Base-by-base conservation (phyloP, 2,329 filamentous ascomycete species). In the Magnaporthiopsis rhizophila region DNA sequence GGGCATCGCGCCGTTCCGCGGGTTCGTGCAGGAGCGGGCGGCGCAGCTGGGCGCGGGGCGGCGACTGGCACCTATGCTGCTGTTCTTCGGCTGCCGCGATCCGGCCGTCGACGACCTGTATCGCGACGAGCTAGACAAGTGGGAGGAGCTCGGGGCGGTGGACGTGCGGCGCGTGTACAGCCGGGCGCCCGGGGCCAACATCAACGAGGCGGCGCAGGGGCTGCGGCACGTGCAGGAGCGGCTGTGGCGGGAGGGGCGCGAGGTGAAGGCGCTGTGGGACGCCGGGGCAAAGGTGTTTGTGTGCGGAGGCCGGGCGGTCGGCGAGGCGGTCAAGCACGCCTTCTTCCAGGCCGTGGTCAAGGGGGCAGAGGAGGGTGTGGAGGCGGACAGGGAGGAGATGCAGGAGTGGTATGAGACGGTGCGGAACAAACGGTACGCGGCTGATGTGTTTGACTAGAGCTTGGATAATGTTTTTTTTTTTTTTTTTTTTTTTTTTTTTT, bases 61-160 rank as follows among this genome's bases (percentile, higher is more conserved):
- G 15, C 74, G 72, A 34, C 76, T 90, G 0, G 87, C 85, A 0
- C 84, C 83, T 0, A 85, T 86, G 0, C 67, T 90, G n/a, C 78
- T 90, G 1, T 89, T 89, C 76, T 81, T 85, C 68, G 88, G 88
- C 6, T 89, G 86, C 71, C 82, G 84, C 18, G 71, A 77, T 6
- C 80, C 82, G 0, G 78, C 77, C 0, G 72, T 76, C 15, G 88
- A 90, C 67, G 79, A 85, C 57, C 70, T 90, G 0, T 90, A 90
- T 74, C 74, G 79, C 0, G 80, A 82, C 0, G 82, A 86, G 67
- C 73, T 90, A 3, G 79, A 80, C 18, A 72, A 71, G 8, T 92
- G 89, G 89, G 80, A 86, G 69, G 67, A 71, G 0, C 71, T 79
- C 0, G 88, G 88, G 2, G 86, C 82, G 0, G 86, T 91, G 0